Percentiles rank a stretch among this genome's conserved stretches.
Conservation (phyloP, 345 rosid genomes). For the Hibiscus trionum region DNA sequence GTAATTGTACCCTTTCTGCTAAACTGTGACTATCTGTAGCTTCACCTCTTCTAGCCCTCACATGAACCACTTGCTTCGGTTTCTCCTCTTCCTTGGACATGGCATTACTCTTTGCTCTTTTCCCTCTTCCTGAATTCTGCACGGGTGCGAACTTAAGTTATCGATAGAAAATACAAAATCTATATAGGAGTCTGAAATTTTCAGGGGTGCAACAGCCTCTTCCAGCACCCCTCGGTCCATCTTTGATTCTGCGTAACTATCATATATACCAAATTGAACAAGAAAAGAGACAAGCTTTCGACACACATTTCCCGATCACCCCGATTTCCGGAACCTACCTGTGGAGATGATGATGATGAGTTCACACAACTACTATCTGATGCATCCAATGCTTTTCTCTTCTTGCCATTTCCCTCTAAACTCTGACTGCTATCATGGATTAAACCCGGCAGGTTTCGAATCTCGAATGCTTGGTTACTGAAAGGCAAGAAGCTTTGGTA, state of each 20-base stretch:
- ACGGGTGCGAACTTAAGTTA: no score
- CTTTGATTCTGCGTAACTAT: constrained; percentile 11
- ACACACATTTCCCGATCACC: constrained; percentile 18
- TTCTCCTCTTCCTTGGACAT: constrained; percentile 26
- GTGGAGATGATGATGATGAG: constrained; percentile 24
- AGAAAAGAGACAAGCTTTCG: background rate
- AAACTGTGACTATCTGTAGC: constrained; percentile 94
- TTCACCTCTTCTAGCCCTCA: constrained; percentile 91
- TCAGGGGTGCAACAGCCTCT: no score
- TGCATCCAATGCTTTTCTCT: constrained; percentile 31
- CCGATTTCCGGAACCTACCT: constrained; percentile 22
- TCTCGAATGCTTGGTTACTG: constrained; percentile 21
- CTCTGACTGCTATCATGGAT: constrained; percentile 22
- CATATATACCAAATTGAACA: background rate
- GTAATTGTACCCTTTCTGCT: constrained; percentile 69
- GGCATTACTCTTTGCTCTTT: constrained; percentile 38
- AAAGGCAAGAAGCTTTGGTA: constrained; percentile 33
- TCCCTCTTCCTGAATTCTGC: constrained; percentile 40
- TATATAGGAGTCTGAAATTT: no score
- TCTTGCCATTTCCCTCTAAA: constrained; percentile 21
- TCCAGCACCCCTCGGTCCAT: no score
- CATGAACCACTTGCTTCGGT: constrained; percentile 72
- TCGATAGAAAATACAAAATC: no score
- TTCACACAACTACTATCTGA: constrained; percentile 27
- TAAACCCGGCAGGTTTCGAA: constrained; percentile 15